A percentile compares a stretch with the other conserved stretches of the same genome.
phyloP scores from a whole-genome alignment of 345 rosid species.

The Isatis tinctoria region DNA sequence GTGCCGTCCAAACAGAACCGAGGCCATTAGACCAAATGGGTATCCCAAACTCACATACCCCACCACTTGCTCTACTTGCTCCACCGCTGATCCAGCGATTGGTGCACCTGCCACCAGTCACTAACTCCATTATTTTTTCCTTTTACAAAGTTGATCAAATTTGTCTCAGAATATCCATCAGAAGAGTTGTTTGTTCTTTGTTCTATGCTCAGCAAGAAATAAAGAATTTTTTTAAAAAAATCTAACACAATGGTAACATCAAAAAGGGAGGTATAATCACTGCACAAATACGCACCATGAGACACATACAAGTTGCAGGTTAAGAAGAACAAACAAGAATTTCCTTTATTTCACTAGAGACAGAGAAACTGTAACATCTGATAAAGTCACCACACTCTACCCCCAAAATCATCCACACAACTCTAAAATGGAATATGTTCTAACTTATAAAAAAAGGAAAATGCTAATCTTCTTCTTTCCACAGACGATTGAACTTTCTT shows the following conservation, averaged over 20 bases:
- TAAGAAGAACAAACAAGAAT: background rate
- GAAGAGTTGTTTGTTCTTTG: background rate
- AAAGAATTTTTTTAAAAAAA: too few species aligned
- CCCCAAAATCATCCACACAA: background rate
- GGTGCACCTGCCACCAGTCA: constrained; percentile 71
- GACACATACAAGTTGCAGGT: background rate
- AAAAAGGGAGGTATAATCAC: background rate
- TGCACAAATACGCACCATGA: background rate
- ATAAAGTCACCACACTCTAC: background rate
- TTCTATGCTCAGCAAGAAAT: background rate
- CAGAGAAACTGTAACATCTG: background rate
- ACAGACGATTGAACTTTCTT: background rate
- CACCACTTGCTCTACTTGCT: constrained; percentile 63
- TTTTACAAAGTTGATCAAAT: background rate
- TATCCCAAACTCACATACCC: constrained; percentile 87
- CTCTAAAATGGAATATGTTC: background rate
- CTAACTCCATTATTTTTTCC: background rate
- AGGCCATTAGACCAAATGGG: constrained; percentile 83
- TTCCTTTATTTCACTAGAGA: background rate
- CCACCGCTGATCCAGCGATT: constrained; percentile 89
- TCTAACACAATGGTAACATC: background rate
- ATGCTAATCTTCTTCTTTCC: background rate
- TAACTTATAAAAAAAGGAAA: background rate
- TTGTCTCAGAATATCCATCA: background rate
- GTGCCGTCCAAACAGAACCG: constrained; percentile 79